phyloP scores from a whole-genome alignment of 352 stramenopile genomes.

The Phytophthora pseudosyringae region DNA sequence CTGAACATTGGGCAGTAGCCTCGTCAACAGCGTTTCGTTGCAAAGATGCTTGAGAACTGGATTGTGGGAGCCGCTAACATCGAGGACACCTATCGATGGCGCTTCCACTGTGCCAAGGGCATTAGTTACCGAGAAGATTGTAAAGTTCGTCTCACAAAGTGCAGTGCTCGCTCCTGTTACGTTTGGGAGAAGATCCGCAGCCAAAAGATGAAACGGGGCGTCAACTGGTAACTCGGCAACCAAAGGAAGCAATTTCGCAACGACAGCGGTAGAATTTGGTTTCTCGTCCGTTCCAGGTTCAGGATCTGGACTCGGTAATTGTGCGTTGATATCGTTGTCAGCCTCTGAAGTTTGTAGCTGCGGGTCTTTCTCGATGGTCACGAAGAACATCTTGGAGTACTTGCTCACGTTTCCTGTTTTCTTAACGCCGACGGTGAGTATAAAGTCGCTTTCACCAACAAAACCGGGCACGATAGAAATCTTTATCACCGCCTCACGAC shows the following conservation, averaged over 20 bases:
- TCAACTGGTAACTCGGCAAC: conserved; percentile 13
- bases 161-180: neutral
- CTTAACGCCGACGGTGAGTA: conserved; percentile 20
- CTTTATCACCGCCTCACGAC: conserved; percentile 14
- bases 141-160: conserved; percentile 21
- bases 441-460: conserved; percentile 13
- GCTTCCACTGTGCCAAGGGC: conserved; percentile 9
- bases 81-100: conserved; percentile 9
- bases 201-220: conserved; percentile 13
- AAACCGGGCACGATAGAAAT: conserved; percentile 15
- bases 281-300: neutral
- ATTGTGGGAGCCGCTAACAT: conserved; percentile 11
- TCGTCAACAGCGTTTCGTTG: conserved; percentile 5
- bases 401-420: neutral
- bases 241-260: conserved; percentile 9
- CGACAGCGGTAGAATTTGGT: neutral
- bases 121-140: conserved; percentile 14
- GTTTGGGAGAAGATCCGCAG: conserved; percentile 4
- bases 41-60: conserved; percentile 15
- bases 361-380: neutral
- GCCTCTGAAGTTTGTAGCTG: neutral
- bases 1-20: neutral
- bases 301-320: neutral
- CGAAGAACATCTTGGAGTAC: conserved; percentile 13
- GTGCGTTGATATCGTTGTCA: neutral